Base-by-base conservation (phyloP, 2,329 filamentous ascomycete species). In the Conoideocrella luteorostrata region DNA sequence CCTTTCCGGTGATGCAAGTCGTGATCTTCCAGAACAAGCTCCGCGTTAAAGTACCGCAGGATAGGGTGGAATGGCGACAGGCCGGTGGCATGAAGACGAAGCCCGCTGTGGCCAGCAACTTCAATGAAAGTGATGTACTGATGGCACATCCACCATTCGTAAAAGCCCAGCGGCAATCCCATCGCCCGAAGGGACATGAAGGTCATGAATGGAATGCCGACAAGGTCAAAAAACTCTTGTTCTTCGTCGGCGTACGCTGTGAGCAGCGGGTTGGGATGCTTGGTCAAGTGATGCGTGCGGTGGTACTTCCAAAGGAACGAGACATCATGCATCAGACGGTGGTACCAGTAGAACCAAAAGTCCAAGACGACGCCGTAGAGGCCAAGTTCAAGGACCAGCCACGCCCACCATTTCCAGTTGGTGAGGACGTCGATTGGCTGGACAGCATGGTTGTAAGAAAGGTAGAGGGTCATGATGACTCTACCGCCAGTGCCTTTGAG, bases 61-160 rank as follows among this genome's bases (percentile, higher is more conserved):
- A 68, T 40, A 52, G 56, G 63, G 7, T 50, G 53, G 11, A 65
- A 46, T 0, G 64, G 59, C 1, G 56, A 55, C 0, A 65, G 60
- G 0, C 61, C 56, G 1, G 57, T 56, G 2, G 57, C 50, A 35
- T 59, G 59, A 4, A 70, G 34, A 4, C 68, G 61, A 7, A 70
- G 33, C 1, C 65, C 64, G 23, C 57, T 61, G 41, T 68, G 65
- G 5, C 65, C 65, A 18, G 55, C 55, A 6, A 67, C 45, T 47
- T 68, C 65, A 12, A 60, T 51, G 48, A 58, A 70, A 7, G 64
- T 58, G 15, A 70, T 56, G 41, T 68, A 71, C 41, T 66, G 56
- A 37, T 68, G 60, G 51, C 67, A 70, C 17, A 71, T 51, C 67
- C 67, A 71, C 61, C 64, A 69, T 28, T 69, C 67, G 43, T 69